Conservation (phyloP, 805 yeast genomes). For the Candida incommunis region DNA sequence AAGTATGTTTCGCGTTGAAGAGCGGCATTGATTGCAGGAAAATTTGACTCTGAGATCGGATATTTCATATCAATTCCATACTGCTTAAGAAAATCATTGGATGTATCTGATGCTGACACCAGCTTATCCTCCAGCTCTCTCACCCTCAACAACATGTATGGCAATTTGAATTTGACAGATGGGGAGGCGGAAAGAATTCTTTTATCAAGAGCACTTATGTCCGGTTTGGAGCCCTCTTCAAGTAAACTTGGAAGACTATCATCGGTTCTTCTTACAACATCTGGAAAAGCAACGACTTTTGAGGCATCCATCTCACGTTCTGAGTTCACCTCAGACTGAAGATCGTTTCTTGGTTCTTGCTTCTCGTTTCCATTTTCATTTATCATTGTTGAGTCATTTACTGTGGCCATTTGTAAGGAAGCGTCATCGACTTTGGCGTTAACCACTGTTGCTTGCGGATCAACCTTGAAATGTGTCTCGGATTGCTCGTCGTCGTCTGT, state of each 20-base stretch:
- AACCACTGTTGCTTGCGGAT: background rate
- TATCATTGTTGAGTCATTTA: background rate
- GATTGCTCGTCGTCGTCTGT: background rate
- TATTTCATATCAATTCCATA: constrained; percentile 5
- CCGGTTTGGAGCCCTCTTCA: constrained; percentile 14
- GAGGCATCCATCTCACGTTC: background rate
- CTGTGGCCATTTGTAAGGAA: too few relatives aligned
- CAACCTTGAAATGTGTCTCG: background rate
- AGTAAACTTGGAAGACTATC: too few relatives aligned
- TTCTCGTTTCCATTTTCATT: background rate
- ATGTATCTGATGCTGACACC: constrained; percentile 11
- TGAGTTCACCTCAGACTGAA: background rate
- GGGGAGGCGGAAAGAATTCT: constrained; percentile 69
- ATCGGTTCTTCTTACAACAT: background rate
- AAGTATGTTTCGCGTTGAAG: background rate
- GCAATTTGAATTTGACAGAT: constrained; percentile 58
- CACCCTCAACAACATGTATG: constrained; percentile 43
- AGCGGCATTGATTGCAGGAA: background rate
- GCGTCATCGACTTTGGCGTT: background rate
- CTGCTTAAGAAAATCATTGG: constrained; percentile 3
- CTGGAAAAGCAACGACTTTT: background rate
- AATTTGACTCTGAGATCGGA: constrained; percentile 1
- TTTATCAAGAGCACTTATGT: constrained; percentile 22
- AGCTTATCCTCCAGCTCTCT: constrained; percentile 34
- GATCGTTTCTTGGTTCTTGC: background rate